Conservation (phyloP, 2,329 filamentous ascomycete genomes). For the Nothophoma quercina region DNA sequence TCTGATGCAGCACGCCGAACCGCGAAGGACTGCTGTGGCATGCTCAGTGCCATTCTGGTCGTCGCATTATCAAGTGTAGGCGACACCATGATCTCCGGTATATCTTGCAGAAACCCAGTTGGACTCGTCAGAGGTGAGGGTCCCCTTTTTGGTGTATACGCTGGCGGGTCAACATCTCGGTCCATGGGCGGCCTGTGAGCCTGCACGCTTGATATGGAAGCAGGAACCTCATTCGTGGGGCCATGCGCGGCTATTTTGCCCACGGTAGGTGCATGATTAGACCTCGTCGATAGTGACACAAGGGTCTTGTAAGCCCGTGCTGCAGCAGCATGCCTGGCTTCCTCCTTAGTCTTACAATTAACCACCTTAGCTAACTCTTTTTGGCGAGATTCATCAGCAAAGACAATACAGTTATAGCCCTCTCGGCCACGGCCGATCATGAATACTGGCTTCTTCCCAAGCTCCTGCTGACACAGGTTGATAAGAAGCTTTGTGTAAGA, state of each 20-base stretch:
- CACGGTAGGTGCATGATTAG: no score
- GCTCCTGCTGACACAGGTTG: conserved; percentile 1
- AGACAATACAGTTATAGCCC: conserved; percentile 9
- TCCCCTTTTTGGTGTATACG: not conserved
- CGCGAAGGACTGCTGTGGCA: not conserved
- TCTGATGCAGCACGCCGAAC: conserved; percentile 11
- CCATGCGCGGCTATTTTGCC: no score
- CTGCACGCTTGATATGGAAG: no score
- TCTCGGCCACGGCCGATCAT: conserved; percentile 6
- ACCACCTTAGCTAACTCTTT: conserved; percentile 2
- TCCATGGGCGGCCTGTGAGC: not conserved
- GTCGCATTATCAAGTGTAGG: not conserved
- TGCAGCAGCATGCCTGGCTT: conserved; percentile 3
- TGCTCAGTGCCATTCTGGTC: no score
- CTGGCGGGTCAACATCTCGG: not conserved
- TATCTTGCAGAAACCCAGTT: not conserved
- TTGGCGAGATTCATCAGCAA: not conserved
- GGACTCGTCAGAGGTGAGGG: not conserved
- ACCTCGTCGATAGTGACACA: not conserved
- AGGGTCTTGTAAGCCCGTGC: conserved; percentile 3
- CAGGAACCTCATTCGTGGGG: no score
- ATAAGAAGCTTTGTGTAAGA: conserved; percentile 6
- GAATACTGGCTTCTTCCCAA: conserved; percentile 3
- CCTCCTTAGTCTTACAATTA: not conserved
- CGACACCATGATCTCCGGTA: conserved; percentile 7